A percentile compares a stretch with the other conserved stretches of the same genome.
Conservation (phyloP, 495 filamentous ascomycete species). For the Thermothielavioides terrestris region DNA sequence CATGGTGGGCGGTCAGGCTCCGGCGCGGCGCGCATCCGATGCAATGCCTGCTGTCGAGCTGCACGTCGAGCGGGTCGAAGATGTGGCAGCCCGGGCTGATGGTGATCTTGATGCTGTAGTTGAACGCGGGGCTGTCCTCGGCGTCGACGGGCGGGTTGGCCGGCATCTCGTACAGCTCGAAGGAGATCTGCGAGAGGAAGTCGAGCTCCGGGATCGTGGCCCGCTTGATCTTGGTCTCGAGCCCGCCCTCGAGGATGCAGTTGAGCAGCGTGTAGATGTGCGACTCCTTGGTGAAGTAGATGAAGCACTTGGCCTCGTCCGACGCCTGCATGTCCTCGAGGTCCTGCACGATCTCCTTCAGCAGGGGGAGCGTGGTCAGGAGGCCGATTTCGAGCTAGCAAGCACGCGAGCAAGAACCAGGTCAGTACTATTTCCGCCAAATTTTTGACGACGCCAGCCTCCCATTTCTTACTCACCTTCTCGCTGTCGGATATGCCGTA, state of each 20-base stretch:
- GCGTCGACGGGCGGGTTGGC: slow-evolving; percentile 49
- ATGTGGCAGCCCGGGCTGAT: slow-evolving; percentile 94
- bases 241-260: slow-evolving; percentile 93
- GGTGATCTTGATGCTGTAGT: slow-evolving; percentile 91
- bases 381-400: slow-evolving; percentile 89
- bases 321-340: slow-evolving; percentile 96
- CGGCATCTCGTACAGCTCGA: slow-evolving; percentile 92
- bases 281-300: slow-evolving; percentile 98
- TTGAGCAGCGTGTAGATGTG: slow-evolving; percentile 98
- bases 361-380: slow-evolving; percentile 80
- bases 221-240: slow-evolving; percentile 81
- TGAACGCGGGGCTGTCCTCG: slow-evolving; percentile 49
- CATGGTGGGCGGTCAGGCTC: slow-evolving; percentile 80
- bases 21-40: slow-evolving; percentile 85
- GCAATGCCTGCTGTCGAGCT: slow-evolving; percentile 87
- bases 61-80: slow-evolving; percentile 89
- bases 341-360: slow-evolving; percentile 92
- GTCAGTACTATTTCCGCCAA: slow-evolving; percentile 3
- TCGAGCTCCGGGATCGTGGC: slow-evolving; percentile 93
- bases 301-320: slow-evolving; percentile 84
- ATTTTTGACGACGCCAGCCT: no score
- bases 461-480: slow-evolving; percentile 57
- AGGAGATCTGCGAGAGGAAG: slow-evolving; percentile 95
- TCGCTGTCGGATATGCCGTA: slow-evolving; percentile 91
- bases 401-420: no score